Conservation (phyloP, 148 eudicot genomes). For the Chenopodium berlandieri region DNA sequence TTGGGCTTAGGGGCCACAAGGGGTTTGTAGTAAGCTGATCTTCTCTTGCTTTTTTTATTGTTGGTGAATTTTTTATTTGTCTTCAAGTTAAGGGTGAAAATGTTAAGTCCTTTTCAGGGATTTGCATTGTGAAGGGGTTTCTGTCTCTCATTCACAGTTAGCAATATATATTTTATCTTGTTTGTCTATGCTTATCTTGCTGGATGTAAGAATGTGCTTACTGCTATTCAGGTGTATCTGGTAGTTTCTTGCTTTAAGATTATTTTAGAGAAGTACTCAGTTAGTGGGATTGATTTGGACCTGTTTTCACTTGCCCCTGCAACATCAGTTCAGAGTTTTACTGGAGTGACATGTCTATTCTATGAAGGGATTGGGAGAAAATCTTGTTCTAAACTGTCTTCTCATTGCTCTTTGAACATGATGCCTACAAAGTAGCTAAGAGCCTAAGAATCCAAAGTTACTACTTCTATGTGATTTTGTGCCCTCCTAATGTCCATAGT, state of each 20-base stretch:
- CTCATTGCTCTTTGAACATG: no score
- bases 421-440: no score
- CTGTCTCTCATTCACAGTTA: background rate
- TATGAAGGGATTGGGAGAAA: no score
- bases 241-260: background rate
- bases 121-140: background rate
- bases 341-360: no score
- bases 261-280: background rate
- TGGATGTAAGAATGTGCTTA: background rate
- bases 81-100: no score
- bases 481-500: no score
- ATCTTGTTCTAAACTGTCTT: no score
- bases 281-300: background rate
- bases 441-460: no score
- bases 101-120: background rate
- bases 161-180: background rate
- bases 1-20: background rate
- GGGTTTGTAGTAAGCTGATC: background rate
- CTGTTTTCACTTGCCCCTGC: background rate
- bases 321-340: no score
- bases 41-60: no score
- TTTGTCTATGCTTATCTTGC: background rate
- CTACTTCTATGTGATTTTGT: no score
- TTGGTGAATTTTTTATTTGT: no score
- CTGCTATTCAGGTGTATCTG: background rate